phyloP scores from a whole-genome alignment of 257 asterid genomes.

The Fraxinus americana region DNA sequence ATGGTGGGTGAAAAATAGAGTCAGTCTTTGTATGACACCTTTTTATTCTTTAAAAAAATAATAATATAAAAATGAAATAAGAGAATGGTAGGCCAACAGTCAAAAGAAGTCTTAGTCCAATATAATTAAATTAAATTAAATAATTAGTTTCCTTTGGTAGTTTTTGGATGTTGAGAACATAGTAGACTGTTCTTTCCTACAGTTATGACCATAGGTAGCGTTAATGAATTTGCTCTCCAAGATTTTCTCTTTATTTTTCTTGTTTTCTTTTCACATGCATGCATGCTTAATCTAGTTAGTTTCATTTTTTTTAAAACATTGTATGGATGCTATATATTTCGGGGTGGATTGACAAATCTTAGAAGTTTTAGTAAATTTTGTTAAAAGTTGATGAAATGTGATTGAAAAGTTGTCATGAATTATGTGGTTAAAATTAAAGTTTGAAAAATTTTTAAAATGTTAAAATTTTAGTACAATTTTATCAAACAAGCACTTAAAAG shows the following conservation, averaged over 20 bases:
- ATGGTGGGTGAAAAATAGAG: slow-evolving; percentile 14
- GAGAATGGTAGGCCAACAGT: slow-evolving; percentile 25
- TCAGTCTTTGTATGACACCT: neutral
- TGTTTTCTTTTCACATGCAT: neutral
- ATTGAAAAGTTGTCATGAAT: no score
- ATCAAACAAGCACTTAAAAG: no score
- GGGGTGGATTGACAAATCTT: no score
- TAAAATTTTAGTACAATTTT: no score
- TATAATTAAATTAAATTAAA: neutral
- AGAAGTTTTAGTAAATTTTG: no score
- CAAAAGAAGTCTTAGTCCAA: neutral
- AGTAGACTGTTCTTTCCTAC: slow-evolving; percentile 10
- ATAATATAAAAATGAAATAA: neutral
- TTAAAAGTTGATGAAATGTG: no score
- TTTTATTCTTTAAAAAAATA: neutral
- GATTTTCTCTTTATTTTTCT: neutral
- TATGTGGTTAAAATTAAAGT: no score
- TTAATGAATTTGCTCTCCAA: neutral
- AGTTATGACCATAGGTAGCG: slow-evolving; percentile 1
- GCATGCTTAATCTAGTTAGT: neutral
- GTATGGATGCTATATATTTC: neutral
- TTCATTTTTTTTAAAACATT: no score
- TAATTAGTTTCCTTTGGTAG: slow-evolving; percentile 14
- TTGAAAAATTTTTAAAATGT: no score
- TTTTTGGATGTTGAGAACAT: slow-evolving; percentile 22